Evolutionary conservation across 345 rosid genomes (phyloP).

Genomic region (Ricinus communis): DNA sequence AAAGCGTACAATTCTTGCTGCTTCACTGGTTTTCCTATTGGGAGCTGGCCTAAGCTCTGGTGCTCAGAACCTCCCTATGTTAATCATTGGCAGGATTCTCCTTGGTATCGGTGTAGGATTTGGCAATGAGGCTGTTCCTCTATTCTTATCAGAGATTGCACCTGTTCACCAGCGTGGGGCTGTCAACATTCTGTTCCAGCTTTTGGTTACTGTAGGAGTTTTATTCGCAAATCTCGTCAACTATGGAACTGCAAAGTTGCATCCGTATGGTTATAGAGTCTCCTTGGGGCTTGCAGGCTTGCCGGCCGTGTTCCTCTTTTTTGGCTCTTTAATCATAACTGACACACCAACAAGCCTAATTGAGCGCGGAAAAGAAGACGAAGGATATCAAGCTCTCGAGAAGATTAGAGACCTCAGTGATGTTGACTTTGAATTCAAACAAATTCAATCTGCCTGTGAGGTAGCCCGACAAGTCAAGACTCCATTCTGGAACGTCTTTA

Average conservation of each 20-base stretch:
- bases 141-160: constrained; percentile 26
- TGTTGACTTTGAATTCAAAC: constrained; percentile 24
- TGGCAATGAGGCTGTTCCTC: constrained; percentile 22
- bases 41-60: constrained; percentile 19
- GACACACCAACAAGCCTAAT: constrained; percentile 25
- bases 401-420: constrained; percentile 21
- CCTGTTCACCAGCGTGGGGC: constrained; percentile 21
- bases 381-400: constrained; percentile 9
- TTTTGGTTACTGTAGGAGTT: constrained; percentile 24
- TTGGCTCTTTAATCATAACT: constrained; percentile 21
- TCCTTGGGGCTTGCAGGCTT: constrained; percentile 18
- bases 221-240: constrained; percentile 22
- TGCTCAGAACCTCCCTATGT: constrained; percentile 15
- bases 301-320: constrained; percentile 12
- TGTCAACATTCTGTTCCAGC: constrained; percentile 26
- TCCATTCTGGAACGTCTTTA: constrained; percentile 20
- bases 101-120: constrained; percentile 31
- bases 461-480: not conserved
- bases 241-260: constrained; percentile 7
- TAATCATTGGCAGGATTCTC: constrained; percentile 30
- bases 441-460: constrained; percentile 20
- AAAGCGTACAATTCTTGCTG: constrained; percentile 22
- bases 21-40: constrained; percentile 18
- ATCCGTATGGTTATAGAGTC: constrained; percentile 24
- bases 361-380: constrained; percentile 9